Evolutionary conservation across 2,329 filamentous ascomycete species (phyloP).

Genomic region (Colletotrichum sp.): DNA sequence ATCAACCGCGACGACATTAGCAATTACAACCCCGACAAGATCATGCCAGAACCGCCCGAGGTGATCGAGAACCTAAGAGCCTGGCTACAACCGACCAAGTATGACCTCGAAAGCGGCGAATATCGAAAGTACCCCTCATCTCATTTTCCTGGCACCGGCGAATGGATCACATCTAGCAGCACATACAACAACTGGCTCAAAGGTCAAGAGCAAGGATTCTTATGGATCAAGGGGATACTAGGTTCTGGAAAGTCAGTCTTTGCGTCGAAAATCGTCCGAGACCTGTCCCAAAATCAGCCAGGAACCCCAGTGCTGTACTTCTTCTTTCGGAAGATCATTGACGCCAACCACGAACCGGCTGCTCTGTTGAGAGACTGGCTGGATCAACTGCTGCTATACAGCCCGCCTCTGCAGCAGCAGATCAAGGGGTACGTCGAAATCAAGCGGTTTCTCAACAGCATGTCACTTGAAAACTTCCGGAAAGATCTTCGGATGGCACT

Average conservation of each 20-base stretch:
- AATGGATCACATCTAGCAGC: conserved; percentile 23
- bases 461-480: conserved; percentile 32
- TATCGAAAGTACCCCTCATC: conserved; percentile 27
- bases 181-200: conserved; percentile 25
- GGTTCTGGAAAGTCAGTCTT: conserved; percentile 31
- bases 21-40: not conserved
- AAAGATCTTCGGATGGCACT: conserved; percentile 29
- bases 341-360: conserved; percentile 34
- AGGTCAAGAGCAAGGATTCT: conserved; percentile 22
- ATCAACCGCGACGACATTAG: conserved; percentile 19
- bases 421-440: conserved; percentile 21
- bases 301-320: conserved; percentile 37
- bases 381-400: conserved; percentile 33
- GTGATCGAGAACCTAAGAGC: not conserved
- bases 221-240: conserved; percentile 38
- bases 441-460: conserved; percentile 10
- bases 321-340: conserved; percentile 43
- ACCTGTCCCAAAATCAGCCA: not conserved
- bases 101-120: conserved; percentile 25
- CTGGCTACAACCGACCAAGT: conserved; percentile 23
- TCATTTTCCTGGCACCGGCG: conserved; percentile 26
- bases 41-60: not conserved
- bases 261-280: not conserved
- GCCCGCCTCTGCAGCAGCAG: conserved; percentile 29
- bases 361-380: conserved; percentile 39